Evolutionary conservation across 306 rosid genomes (phyloP).

Genomic region (Vigna hirtella): DNA sequence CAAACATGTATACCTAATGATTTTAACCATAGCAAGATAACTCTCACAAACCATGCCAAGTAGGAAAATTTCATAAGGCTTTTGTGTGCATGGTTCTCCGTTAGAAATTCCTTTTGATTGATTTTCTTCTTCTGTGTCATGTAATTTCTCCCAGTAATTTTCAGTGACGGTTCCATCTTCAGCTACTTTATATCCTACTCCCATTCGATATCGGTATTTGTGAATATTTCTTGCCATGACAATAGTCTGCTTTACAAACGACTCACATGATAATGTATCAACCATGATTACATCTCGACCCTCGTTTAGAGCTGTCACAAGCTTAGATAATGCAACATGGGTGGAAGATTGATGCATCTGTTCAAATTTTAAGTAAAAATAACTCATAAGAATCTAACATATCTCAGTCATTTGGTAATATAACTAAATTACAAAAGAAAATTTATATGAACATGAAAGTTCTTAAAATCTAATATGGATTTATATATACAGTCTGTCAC

Average conservation of each 20-base stretch:
- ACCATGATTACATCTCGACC: conserved; percentile 95
- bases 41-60: conserved; percentile 97
- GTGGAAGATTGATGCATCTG: conserved; percentile 87
- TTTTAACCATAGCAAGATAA: conserved; percentile 59
- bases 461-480: conserved; percentile 5
- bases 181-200: conserved; percentile 77
- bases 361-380: conserved; percentile 19
- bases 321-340: conserved; percentile 86
- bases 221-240: conserved; percentile 87
- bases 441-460: neutral
- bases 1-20: conserved; percentile 65
- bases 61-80: conserved; percentile 85
- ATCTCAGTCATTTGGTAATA: neutral
- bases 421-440: neutral
- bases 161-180: conserved; percentile 73
- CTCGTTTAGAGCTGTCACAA: conserved; percentile 85
- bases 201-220: conserved; percentile 76
- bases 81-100: conserved; percentile 40
- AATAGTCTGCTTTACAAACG: conserved; percentile 82
- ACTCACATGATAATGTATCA: conserved; percentile 89
- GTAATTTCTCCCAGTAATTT: conserved; percentile 79
- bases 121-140: conserved; percentile 49
- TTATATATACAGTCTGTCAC: neutral
- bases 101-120: conserved; percentile 25
- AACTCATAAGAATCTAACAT: neutral